Percentiles rank a stretch among this genome's conserved stretches.
These are phyloP conservation scores for Vigna mungo DNA, from an alignment of 306 rosid genomes.

Conservation along the genomic window DNA sequence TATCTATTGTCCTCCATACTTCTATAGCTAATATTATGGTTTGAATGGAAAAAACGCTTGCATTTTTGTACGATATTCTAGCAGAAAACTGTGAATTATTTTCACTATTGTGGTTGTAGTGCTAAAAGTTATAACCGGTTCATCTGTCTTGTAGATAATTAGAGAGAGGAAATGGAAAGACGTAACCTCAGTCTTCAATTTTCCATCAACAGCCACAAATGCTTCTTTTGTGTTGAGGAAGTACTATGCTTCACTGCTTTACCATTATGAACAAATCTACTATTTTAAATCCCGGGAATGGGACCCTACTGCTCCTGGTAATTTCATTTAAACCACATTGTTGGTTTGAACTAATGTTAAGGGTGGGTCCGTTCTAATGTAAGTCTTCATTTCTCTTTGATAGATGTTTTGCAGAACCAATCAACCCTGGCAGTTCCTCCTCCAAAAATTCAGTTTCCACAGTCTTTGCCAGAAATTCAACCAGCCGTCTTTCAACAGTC, in stretches of 20 bases:
- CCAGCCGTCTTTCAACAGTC: constrained; percentile 51
- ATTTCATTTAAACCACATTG: constrained; percentile 22
- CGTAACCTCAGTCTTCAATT: constrained; percentile 82
- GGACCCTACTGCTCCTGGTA: constrained; percentile 56
- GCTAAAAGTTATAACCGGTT: constrained; percentile 29
- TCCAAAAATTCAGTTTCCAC: constrained; percentile 47
- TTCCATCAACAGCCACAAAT: constrained; percentile 95
- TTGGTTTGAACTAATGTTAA: constrained; percentile 25
- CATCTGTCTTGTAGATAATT: constrained; percentile 63
- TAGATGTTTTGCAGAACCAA: constrained; percentile 60
- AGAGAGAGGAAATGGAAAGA: constrained; percentile 91
- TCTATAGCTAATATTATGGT: not conserved
- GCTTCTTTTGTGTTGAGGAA: constrained; percentile 92
- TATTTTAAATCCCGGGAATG: constrained; percentile 68
- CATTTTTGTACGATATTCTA: not conserved
- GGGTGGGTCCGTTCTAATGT: constrained; percentile 24
- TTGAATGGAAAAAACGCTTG: not conserved
- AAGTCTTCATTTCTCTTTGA: constrained; percentile 38
- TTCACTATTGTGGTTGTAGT: constrained; percentile 9
- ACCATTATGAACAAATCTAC: constrained; percentile 81
- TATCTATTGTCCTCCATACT: constrained; percentile 4
- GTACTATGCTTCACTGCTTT: constrained; percentile 80
- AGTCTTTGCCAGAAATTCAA: constrained; percentile 46
- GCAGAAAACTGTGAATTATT: not conserved
- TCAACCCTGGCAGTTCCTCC: constrained; percentile 46